A percentile compares a stretch with the other conserved stretches of the same genome.
phyloP scores from a whole-genome alignment of 2,329 filamentous ascomycete species.

The Sclerotinia minor region DNA sequence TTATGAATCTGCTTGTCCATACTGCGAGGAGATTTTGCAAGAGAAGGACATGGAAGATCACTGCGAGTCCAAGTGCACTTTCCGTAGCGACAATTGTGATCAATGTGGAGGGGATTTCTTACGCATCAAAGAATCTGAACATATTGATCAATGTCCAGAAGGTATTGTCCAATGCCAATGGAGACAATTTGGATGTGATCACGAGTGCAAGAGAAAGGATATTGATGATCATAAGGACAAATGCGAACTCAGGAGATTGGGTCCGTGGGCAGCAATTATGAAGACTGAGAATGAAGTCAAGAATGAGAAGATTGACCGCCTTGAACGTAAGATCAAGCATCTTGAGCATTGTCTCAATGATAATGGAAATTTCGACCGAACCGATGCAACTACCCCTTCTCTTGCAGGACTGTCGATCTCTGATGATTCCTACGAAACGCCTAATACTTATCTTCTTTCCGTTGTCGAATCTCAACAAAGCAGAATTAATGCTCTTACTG shows the following conservation, averaged over 20 bases:
- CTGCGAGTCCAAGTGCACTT: conserved; percentile 48
- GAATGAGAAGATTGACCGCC: conserved; percentile 49
- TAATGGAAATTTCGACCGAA: conserved; percentile 35
- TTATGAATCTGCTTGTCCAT: conserved; percentile 51
- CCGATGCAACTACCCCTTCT: conserved; percentile 30
- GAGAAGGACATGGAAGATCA: conserved; percentile 52
- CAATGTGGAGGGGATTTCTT: conserved; percentile 37
- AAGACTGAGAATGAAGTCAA: conserved; percentile 47
- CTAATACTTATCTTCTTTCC: conserved; percentile 48
- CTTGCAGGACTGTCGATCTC: conserved; percentile 19
- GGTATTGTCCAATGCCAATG: conserved; percentile 49
- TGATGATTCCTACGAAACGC: conserved; percentile 42
- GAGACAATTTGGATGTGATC: conserved; percentile 51
- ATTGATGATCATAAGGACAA: conserved; percentile 49
- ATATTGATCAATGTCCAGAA: conserved; percentile 50
- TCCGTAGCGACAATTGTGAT: conserved; percentile 39
- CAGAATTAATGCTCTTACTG: conserved; percentile 58
- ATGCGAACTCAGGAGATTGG: conserved; percentile 56
- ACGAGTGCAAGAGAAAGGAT: conserved; percentile 44
- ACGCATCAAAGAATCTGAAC: conserved; percentile 34
- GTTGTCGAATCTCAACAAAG: conserved; percentile 54
- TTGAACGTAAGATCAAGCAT: conserved; percentile 48
- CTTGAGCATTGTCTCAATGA: conserved; percentile 43
- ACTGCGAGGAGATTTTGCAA: conserved; percentile 51
- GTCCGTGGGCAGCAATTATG: conserved; percentile 50